A percentile compares a stretch with the other conserved stretches of the same genome.
These are phyloP conservation scores for Hawksworthiomyces lignivorus DNA, from an alignment of 2,329 filamentous ascomycete species.

Conservation along the genomic window DNA sequence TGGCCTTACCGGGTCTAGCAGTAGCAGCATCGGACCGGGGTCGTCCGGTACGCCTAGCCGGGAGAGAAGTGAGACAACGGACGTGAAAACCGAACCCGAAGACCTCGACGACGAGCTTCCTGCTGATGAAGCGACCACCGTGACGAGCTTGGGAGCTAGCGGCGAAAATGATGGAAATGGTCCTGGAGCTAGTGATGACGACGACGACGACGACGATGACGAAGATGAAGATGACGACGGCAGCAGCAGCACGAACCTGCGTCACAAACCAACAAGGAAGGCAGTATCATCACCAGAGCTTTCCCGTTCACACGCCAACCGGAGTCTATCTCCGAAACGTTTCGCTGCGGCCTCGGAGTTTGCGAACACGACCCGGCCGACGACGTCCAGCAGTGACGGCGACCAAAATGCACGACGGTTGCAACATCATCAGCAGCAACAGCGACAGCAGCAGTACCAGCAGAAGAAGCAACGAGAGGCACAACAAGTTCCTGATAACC, in stretches of 20 bases:
- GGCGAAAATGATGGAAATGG: neutral
- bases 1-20: neutral
- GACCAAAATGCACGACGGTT: neutral
- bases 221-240: neutral
- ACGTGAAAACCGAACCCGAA: constrained; percentile 12
- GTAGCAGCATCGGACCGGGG: neutral
- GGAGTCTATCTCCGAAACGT: too few species aligned
- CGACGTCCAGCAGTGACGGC: neutral
- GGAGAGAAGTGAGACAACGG: constrained; percentile 11
- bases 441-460: neutral
- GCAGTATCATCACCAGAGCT: too few species aligned
- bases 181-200: neutral
- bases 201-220: neutral
- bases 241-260: neutral
- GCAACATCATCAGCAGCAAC: neutral
- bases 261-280: too few species aligned
- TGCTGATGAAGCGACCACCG: constrained; percentile 15
- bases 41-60: constrained; percentile 10
- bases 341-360: too few species aligned
- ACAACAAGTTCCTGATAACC: too few species aligned
- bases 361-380: neutral
- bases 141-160: neutral
- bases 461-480: neutral
- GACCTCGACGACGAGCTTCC: constrained; percentile 21
- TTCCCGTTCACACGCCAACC: too few species aligned